Evolutionary conservation across 129 eudicot genomes (phyloP), one percentile per base, ranked within the genome.

Genomic region (Flaveria sonorensis): DNA sequence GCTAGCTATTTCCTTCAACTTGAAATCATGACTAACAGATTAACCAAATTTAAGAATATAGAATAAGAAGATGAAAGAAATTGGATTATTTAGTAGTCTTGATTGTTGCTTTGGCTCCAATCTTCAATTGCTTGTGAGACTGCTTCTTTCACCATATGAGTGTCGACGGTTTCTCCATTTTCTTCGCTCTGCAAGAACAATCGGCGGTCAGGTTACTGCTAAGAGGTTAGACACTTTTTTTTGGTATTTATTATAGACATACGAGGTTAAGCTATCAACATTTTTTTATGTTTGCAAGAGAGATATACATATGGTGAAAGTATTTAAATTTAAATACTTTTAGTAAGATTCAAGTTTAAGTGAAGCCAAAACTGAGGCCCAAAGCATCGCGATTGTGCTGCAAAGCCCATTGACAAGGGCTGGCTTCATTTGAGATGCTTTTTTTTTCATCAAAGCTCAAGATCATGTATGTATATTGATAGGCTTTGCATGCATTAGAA

Each of bases 141-240:
- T 39, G 97, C 88, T 80, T 87, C 84, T 84, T 89, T 86, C 85
- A 94, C 96, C 70, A 79, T 78, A 39, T 89, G 82, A 6, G 91
- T 92, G 76, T 81, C 88, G 24, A 91, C 70, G 81, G n/a, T 81
- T 83, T 89, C 96, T 59, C 82, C 91, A 10, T 77, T 80, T 63
- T 90, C 90, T 80, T 87, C 93, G 77, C 76, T 75, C 98, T 90
- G 83, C 77, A 68, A 61, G 46, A 85, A 23, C 68, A 57, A 10
- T 16, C 14, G 28, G 40, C 28, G 7, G 6, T 23, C 61, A 16
- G 40, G 40, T 36, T 36, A 36, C 40, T 6, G 7, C 8, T 36
- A 36, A 36, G 40, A 5, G 7, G 40, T 36, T 36, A 36, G 40
- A 36, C 7, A 4, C 40, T 36, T 36, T 36, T 36, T 32, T 36